A percentile compares a stretch with the other conserved stretches of the same genome.
Conservation (phyloP, 2,329 filamentous ascomycete species). For the Trichophyton simii region DNA sequence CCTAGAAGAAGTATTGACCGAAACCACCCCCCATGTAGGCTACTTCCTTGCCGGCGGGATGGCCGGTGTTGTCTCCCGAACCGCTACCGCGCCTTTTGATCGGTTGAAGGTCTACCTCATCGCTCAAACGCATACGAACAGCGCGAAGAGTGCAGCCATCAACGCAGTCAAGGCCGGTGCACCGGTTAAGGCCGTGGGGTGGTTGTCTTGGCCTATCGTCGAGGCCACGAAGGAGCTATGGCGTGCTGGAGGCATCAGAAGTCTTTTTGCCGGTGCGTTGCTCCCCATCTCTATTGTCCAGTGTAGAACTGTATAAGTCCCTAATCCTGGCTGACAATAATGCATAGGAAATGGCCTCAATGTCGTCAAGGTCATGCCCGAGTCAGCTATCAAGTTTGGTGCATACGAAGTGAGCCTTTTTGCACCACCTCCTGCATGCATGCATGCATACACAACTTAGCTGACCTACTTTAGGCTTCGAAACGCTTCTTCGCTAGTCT, state of each 20-base stretch:
- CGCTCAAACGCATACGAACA: conserved; percentile 59
- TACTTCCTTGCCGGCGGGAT: conserved; percentile 95
- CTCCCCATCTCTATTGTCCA: conserved; percentile 2
- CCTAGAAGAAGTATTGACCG: conserved; percentile 36
- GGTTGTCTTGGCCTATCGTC: conserved; percentile 55
- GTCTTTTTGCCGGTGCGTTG: conserved; percentile 75
- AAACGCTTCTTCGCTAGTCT: conserved; percentile 75
- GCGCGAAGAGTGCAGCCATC: conserved; percentile 43
- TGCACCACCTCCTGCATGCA: conserved; percentile 3
- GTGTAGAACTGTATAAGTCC: not conserved
- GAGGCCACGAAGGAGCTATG: conserved; percentile 68
- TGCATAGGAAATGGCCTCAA: conserved; percentile 79
- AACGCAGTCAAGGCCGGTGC: conserved; percentile 59
- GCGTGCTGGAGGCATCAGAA: conserved; percentile 71
- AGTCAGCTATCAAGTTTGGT: conserved; percentile 96
- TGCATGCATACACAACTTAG: not conserved
- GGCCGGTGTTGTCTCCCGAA: conserved; percentile 87
- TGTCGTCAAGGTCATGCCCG: conserved; percentile 95
- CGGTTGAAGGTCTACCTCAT: conserved; percentile 95
- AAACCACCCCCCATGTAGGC: conserved; percentile 49
- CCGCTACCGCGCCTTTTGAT: conserved; percentile 89
- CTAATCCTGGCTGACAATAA: not conserved
- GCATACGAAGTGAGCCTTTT: conserved; percentile 60
- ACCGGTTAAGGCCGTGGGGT: conserved; percentile 50
- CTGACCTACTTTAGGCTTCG: conserved; percentile 45